phyloP scores from a whole-genome alignment of 2,329 filamentous ascomycete species.

The Sclerotinia minor region DNA sequence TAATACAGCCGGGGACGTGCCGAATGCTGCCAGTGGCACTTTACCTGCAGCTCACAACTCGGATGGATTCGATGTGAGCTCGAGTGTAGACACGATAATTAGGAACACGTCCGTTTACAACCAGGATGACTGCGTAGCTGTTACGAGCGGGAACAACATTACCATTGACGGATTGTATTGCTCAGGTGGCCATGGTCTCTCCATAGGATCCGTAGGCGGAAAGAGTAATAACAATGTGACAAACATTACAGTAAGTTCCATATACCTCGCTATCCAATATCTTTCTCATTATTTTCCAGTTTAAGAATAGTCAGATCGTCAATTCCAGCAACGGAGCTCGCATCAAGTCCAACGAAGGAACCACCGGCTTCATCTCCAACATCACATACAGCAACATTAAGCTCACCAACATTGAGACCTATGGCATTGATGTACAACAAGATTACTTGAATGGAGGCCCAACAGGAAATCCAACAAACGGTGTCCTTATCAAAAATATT shows the following conservation, averaged over 20 bases:
- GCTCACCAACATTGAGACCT: constrained; percentile 47
- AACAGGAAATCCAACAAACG: constrained; percentile 44
- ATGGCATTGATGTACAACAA: constrained; percentile 54
- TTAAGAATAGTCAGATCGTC: constrained; percentile 35
- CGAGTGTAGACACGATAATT: constrained; percentile 48
- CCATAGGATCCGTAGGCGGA: constrained; percentile 42
- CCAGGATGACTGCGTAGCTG: constrained; percentile 42
- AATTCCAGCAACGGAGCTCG: constrained; percentile 43
- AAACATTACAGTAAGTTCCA: constrained; percentile 38
- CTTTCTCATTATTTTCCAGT: constrained; percentile 27
- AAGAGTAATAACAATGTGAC: constrained; percentile 43
- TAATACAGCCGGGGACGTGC: constrained; percentile 54
- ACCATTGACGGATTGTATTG: constrained; percentile 39
- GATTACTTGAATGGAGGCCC: constrained; percentile 53
- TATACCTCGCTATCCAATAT: background rate
- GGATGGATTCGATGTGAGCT: constrained; percentile 53
- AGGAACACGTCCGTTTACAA: constrained; percentile 34
- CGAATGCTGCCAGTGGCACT: constrained; percentile 38
- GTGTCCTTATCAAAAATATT: constrained; percentile 44
- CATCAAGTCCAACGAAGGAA: constrained; percentile 46
- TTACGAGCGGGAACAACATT: constrained; percentile 41
- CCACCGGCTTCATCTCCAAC: constrained; percentile 45
- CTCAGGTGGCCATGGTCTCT: constrained; percentile 39
- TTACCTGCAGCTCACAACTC: constrained; percentile 49
- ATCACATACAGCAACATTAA: constrained; percentile 51